phyloP scores from a whole-genome alignment of 805 yeast genomes.

The Saturnispora quitensis region DNA sequence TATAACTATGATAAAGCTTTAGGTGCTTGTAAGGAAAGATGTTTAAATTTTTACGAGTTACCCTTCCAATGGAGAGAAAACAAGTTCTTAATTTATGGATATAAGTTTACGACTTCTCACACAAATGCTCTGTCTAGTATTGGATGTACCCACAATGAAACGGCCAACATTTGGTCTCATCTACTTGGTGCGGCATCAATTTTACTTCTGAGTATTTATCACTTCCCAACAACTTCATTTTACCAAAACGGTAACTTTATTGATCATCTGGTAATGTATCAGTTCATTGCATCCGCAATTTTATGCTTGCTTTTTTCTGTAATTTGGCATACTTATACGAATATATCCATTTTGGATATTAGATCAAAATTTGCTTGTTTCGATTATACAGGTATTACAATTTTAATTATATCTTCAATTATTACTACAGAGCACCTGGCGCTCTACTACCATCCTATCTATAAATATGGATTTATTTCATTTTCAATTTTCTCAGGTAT shows the following conservation, averaged over 20 bases:
- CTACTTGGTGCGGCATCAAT: constrained; percentile 56
- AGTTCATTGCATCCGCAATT: constrained; percentile 63
- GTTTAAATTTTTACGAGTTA: constrained; percentile 73
- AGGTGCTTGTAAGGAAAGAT: constrained; percentile 33
- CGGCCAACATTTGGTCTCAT: constrained; percentile 93
- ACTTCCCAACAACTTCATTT: constrained; percentile 53
- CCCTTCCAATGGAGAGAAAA: constrained; percentile 94
- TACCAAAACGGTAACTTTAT: constrained; percentile 31
- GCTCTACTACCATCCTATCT: constrained; percentile 47
- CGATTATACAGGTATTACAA: constrained; percentile 91
- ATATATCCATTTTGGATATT: constrained; percentile 52
- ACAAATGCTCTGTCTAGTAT: constrained; percentile 50
- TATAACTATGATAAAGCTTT: constrained; percentile 41
- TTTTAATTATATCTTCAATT: constrained; percentile 82
- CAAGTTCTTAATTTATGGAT: constrained; percentile 74
- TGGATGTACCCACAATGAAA: constrained; percentile 69
- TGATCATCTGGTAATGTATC: constrained; percentile 46
- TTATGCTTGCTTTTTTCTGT: constrained; percentile 73
- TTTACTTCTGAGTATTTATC: constrained; percentile 44
- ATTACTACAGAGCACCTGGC: constrained; percentile 78
- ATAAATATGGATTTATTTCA: constrained; percentile 41
- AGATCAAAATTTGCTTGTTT: constrained; percentile 82
- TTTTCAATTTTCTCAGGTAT: constrained; percentile 60
- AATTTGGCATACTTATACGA: constrained; percentile 86
- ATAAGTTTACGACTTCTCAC: constrained; percentile 68